phyloP scores from a whole-genome alignment of 805 yeast species.

The Pichia membranifaciens region DNA sequence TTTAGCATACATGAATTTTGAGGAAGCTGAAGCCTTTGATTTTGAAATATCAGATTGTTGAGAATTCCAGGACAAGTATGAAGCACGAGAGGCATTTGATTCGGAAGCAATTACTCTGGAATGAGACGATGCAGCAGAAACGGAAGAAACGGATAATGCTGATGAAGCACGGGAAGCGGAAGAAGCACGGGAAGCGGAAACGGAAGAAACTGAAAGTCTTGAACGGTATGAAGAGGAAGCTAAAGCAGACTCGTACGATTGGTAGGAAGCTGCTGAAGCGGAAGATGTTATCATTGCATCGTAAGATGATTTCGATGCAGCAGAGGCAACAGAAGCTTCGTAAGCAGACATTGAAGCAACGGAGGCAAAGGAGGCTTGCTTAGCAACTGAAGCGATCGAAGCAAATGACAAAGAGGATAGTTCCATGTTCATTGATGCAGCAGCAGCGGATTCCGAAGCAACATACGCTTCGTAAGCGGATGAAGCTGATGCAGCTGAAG shows the following conservation, averaged over 20 bases:
- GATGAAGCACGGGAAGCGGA: conserved; percentile 12
- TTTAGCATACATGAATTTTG: conserved; percentile 5
- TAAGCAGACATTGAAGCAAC: conserved; percentile 18
- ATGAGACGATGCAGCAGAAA: conserved; percentile 10
- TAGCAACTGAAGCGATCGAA: conserved; percentile 24
- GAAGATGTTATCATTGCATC: too few species aligned
- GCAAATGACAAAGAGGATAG: conserved; percentile 11
- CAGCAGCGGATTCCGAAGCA: conserved; percentile 12
- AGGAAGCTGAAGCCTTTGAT: not conserved
- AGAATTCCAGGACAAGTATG: not conserved
- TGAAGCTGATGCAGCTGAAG: conserved; percentile 20
- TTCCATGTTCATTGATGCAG: conserved; percentile 11
- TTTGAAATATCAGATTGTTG: not conserved
- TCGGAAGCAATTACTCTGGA: not conserved
- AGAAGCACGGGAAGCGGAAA: conserved; percentile 8
- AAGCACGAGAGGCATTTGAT: conserved; percentile 5
- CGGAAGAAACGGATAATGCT: conserved; percentile 12
- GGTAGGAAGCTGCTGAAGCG: conserved; percentile 17
- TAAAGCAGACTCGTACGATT: conserved; percentile 13
- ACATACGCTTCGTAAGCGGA: conserved; percentile 19
- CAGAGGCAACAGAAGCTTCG: conserved; percentile 13
- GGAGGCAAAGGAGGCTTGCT: conserved; percentile 20
- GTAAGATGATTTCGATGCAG: conserved; percentile 5
- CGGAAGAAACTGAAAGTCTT: conserved; percentile 1
- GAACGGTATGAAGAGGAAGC: conserved; percentile 10